A percentile compares a stretch with the other conserved stretches of the same genome.
These are phyloP conservation scores for Penicillium alfredii DNA, from an alignment of 495 filamentous ascomycete species.

Conservation along the genomic window DNA sequence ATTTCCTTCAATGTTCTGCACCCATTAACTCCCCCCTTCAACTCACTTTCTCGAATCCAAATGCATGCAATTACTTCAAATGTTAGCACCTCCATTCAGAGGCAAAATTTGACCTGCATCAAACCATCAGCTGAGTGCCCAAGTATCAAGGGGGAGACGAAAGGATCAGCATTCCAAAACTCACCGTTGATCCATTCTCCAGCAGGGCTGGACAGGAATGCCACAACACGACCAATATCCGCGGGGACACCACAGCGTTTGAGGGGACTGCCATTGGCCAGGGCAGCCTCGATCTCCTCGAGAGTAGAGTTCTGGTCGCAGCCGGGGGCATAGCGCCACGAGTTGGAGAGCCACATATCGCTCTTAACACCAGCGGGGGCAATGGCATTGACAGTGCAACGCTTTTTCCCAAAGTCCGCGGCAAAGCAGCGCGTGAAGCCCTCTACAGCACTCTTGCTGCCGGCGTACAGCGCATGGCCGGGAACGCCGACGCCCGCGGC, in stretches of 20 bases:
- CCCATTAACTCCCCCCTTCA: no score
- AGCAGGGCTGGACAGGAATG: conserved; percentile 49
- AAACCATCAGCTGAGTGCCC: conserved; percentile 3
- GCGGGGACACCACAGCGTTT: conserved; percentile 49
- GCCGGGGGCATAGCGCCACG: conserved; percentile 58
- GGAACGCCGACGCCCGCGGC: conserved; percentile 55
- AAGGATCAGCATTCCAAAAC: conserved; percentile 16
- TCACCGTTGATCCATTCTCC: conserved; percentile 59
- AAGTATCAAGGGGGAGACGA: background rate
- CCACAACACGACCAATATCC: conserved; percentile 55
- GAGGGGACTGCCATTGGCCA: conserved; percentile 42
- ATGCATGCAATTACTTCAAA: conserved; percentile 11
- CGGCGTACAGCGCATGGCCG: conserved; percentile 71
- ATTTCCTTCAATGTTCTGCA: no score
- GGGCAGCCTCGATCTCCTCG: conserved; percentile 37
- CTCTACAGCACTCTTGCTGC: conserved; percentile 71
- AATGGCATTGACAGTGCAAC: conserved; percentile 71
- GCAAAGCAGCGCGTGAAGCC: conserved; percentile 73
- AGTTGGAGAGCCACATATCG: conserved; percentile 67
- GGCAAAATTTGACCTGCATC: conserved; percentile 28
- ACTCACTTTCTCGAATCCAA: background rate
- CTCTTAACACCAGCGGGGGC: conserved; percentile 74
- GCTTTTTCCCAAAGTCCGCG: conserved; percentile 63
- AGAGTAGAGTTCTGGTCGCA: conserved; percentile 32
- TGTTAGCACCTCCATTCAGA: conserved; percentile 32